Conservation (phyloP, 192 early-diverging fungal species). For the Chytriomyces hyalinus region DNA sequence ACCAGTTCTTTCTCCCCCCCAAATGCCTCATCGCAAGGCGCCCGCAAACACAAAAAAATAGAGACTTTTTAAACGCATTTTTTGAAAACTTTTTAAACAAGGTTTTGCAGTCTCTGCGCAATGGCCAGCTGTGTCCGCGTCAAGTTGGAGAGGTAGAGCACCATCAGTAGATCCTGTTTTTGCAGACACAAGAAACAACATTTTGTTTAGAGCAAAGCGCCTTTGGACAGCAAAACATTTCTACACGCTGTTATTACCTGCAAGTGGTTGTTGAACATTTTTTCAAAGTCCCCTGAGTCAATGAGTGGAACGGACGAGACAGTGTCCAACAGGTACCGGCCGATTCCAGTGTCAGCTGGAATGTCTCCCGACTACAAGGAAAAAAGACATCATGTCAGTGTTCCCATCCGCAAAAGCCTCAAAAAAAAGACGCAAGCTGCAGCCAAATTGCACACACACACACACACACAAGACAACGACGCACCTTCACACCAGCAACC, state of each 20-base stretch:
- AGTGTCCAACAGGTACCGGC: slow-evolving; percentile 92
- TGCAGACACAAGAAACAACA: not conserved
- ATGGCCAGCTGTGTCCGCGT: slow-evolving; percentile 94
- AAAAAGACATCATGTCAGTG: not conserved
- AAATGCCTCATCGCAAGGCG: not conserved
- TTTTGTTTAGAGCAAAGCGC: not conserved
- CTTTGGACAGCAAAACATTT: not conserved
- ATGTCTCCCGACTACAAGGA: slow-evolving; percentile 36
- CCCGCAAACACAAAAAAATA: not conserved
- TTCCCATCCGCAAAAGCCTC: not conserved
- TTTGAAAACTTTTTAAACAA: slow-evolving; percentile 35
- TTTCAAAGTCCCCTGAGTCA: slow-evolving; percentile 82
- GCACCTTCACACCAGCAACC: slow-evolving; percentile 74
- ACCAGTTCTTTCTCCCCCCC: too few species aligned
- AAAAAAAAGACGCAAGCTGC: not conserved
- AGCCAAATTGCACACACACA: not conserved
- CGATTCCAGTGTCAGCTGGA: slow-evolving; percentile 72
- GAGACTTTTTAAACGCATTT: not conserved
- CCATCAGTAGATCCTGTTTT: slow-evolving; percentile 93
- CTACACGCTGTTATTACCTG: slow-evolving; percentile 31
- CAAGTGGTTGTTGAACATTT: slow-evolving; percentile 92
- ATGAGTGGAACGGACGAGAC: slow-evolving; percentile 88
- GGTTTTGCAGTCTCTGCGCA: slow-evolving; percentile 83
- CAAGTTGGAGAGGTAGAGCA: slow-evolving; percentile 93
- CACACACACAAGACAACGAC: slow-evolving; percentile 15